These are phyloP conservation scores for Carallia brachiata DNA, from an alignment of 345 rosid genomes.

Conservation along the genomic window DNA sequence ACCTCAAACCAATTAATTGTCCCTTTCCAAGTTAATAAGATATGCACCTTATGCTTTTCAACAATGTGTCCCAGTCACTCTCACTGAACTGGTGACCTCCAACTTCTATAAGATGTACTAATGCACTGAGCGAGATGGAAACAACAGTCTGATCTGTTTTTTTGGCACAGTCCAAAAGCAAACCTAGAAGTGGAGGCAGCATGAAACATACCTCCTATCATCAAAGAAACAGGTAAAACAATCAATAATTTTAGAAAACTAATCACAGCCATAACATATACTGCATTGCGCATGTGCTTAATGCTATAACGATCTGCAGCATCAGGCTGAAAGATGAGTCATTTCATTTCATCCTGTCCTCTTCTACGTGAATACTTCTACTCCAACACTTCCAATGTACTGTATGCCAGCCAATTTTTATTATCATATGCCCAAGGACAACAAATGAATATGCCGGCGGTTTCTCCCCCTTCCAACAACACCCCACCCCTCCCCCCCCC, in stretches of 20 bases:
- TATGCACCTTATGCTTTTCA: conserved; percentile 90
- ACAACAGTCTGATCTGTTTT: conserved; percentile 95
- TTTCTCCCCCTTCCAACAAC: too few relatives aligned
- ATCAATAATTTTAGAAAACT: conserved; percentile 13
- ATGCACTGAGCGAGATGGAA: conserved; percentile 92
- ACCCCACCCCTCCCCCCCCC: too few relatives aligned
- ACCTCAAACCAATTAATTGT: background rate
- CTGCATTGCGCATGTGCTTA: background rate
- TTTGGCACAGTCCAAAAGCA: conserved; percentile 96
- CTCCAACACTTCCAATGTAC: background rate
- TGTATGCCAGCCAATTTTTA: background rate
- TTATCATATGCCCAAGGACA: background rate
- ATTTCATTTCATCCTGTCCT: background rate
- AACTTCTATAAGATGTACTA: conserved; percentile 96
- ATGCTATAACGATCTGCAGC: background rate
- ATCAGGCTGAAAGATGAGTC: background rate
- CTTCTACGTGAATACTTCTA: background rate
- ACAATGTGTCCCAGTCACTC: conserved; percentile 89
- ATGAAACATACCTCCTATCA: conserved; percentile 96
- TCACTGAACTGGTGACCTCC: conserved; percentile 98
- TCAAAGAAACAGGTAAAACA: conserved; percentile 15
- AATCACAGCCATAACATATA: conserved; percentile 1
- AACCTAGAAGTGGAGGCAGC: conserved; percentile 89
- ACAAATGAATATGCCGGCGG: background rate
- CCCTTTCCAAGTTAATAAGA: conserved; percentile 4